These are phyloP conservation scores for Lumnitzera littorea DNA, from an alignment of 345 rosid species.

Conservation along the genomic window DNA sequence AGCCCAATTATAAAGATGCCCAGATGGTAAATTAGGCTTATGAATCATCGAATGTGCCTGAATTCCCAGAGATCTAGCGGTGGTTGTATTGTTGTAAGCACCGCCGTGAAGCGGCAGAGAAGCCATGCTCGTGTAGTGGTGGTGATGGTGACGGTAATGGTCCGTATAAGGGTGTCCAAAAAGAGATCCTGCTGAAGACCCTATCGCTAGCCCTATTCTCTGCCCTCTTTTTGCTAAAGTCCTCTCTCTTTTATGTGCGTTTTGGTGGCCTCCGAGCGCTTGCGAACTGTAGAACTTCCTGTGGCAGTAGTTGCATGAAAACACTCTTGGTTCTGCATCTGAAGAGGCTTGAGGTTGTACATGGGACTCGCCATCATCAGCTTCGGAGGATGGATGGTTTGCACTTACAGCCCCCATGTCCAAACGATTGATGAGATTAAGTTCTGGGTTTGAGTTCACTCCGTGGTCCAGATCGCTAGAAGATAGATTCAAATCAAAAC, in stretches of 20 bases:
- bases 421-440: conserved; percentile 52
- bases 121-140: conserved; percentile 29
- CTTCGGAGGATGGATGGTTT: conserved; percentile 13
- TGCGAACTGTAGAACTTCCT: conserved; percentile 86
- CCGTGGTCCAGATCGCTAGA: conserved; percentile 22
- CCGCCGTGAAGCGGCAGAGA: conserved; percentile 43
- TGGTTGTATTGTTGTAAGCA: conserved; percentile 1
- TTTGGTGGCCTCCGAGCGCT: conserved; percentile 91
- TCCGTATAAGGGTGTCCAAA: conserved; percentile 44
- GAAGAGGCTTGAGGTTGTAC: conserved; percentile 5
- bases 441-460: conserved; percentile 53
- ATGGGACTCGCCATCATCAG: background rate
- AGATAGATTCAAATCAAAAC: conserved; percentile 31
- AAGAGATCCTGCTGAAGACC: conserved; percentile 19
- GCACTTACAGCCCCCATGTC: conserved; percentile 16
- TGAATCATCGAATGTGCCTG: conserved; percentile 60
- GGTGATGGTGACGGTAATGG: conserved; percentile 14
- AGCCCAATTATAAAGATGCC: conserved; percentile 33
- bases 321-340: conserved; percentile 42
- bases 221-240: conserved; percentile 68
- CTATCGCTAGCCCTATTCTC: conserved; percentile 24
- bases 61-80: conserved; percentile 49
- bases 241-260: conserved; percentile 82
- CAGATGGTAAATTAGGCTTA: conserved; percentile 28
- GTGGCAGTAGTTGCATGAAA: conserved; percentile 84